Evolutionary conservation across 257 asterid species (phyloP).

Genomic region (Echium plantagineum): DNA sequence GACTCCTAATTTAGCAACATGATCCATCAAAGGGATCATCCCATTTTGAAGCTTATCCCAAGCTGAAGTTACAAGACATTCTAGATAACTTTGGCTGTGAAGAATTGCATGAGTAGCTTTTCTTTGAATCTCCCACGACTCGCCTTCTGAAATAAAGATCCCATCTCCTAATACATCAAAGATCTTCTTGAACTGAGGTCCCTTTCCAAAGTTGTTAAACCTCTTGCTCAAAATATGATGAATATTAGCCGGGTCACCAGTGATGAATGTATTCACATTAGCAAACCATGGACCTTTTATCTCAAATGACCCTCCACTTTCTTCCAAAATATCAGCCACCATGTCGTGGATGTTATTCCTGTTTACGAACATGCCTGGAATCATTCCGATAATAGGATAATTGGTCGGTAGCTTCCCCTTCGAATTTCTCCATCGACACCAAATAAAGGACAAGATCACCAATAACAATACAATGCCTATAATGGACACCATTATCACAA

Average conservation of each 20-base stretch:
- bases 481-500: too few species aligned
- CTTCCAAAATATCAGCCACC: too few species aligned
- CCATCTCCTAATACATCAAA: constrained; percentile 30
- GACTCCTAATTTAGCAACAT: constrained; percentile 3
- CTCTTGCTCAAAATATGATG: constrained; percentile 27
- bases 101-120: neutral
- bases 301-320: neutral
- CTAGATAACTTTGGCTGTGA: too few species aligned
- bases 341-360: too few species aligned
- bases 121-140: constrained; percentile 29
- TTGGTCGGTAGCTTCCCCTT: too few species aligned
- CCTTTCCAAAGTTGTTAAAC: constrained; percentile 24
- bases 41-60: constrained; percentile 10
- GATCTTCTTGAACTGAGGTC: constrained; percentile 21
- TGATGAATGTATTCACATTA: constrained; percentile 19
- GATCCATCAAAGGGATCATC: constrained; percentile 21
- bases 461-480: too few species aligned
- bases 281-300: constrained; percentile 24
- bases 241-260: constrained; percentile 29
- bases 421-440: too few species aligned
- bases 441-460: too few species aligned
- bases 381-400: too few species aligned
- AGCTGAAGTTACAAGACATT: too few species aligned
- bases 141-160: constrained; percentile 21
- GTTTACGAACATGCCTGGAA: too few species aligned